phyloP scores from a whole-genome alignment of 179 eudicot species.

The Silene vulgaris region DNA sequence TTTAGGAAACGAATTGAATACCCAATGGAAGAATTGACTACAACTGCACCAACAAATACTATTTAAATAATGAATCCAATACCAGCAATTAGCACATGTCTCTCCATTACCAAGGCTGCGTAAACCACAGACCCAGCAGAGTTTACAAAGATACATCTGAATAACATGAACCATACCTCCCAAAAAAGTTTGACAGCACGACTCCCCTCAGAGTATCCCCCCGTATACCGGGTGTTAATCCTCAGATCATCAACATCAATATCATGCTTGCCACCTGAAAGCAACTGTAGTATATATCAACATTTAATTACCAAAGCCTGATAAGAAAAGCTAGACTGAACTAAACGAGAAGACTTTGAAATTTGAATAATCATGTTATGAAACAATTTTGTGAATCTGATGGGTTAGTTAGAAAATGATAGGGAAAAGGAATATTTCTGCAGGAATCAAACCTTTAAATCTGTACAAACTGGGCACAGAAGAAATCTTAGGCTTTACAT shows the following conservation, averaged over 20 bases:
- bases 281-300: constrained; percentile 47
- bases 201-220: constrained; percentile 88
- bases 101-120: not conserved
- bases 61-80: not conserved
- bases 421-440: not conserved
- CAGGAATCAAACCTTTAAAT: not conserved
- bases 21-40: not conserved
- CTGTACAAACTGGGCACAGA: not conserved
- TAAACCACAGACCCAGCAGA: not conserved
- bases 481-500: not conserved
- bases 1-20: not conserved
- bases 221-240: constrained; percentile 74
- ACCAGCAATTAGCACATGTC: not conserved
- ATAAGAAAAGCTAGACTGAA: not conserved
- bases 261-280: constrained; percentile 90
- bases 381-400: not conserved
- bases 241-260: constrained; percentile 81
- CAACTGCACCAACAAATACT: constrained; percentile 1
- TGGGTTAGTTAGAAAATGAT: not conserved
- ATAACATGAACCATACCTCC: constrained; percentile 59
- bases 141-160: not conserved
- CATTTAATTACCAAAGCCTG: not conserved
- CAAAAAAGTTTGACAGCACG: constrained; percentile 85
- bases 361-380: not conserved
- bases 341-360: constrained; percentile 4